Evolutionary conservation across 75 land plant species (phyloP).

Genomic region (Pinus albicaulis): DNA sequence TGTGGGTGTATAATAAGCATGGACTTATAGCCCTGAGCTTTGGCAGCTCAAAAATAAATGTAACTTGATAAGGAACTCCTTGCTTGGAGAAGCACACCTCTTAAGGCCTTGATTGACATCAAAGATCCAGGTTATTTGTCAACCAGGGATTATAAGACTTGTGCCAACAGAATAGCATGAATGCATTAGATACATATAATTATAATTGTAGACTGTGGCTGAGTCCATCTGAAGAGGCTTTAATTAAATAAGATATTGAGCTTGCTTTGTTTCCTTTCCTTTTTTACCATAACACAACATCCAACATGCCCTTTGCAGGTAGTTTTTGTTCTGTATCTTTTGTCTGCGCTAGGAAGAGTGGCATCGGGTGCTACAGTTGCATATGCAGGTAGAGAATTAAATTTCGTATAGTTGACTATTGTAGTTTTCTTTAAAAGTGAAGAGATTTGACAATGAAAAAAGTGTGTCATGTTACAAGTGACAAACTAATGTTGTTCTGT

Average conservation of each 20-base stretch:
- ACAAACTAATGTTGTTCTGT: slow-evolving; percentile 5
- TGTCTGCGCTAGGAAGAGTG: slow-evolving; percentile 40
- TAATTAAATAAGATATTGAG: not conserved
- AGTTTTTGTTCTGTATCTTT: slow-evolving; percentile 28
- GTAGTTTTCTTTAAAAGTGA: not conserved
- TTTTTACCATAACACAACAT: not conserved
- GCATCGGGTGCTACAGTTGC: slow-evolving; percentile 48
- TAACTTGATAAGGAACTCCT: too few relatives aligned
- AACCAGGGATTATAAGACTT: not conserved
- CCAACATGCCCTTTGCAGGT: slow-evolving; percentile 23
- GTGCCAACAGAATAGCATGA: not conserved
- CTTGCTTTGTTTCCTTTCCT: not conserved
- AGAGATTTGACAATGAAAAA: not conserved
- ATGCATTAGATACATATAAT: not conserved
- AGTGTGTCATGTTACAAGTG: not conserved
- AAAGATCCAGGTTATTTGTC: not conserved
- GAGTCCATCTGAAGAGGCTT: not conserved
- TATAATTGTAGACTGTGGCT: not conserved
- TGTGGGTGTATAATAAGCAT: too few relatives aligned
- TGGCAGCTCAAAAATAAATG: too few relatives aligned
- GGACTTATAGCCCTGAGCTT: too few relatives aligned
- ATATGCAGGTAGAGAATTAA: slow-evolving; percentile 19
- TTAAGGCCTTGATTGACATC: too few relatives aligned
- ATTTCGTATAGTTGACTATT: not conserved
- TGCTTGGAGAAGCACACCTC: too few relatives aligned